A percentile compares a stretch with the other conserved stretches of the same genome.
These are phyloP conservation scores for Cladosporium sp. DNA, from an alignment of 2,329 filamentous ascomycete species.

Conservation along the genomic window DNA sequence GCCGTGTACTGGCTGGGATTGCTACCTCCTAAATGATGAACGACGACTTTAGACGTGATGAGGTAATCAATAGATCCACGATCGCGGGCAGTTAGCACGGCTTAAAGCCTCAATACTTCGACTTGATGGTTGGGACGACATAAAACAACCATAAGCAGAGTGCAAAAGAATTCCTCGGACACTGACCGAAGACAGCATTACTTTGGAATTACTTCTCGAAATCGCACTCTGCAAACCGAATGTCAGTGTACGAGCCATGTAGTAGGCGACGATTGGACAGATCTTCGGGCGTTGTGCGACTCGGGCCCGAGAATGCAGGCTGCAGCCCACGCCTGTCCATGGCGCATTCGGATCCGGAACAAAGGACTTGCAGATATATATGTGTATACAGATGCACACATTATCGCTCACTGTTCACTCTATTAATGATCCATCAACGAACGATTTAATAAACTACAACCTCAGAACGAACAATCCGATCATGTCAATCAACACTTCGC, in stretches of 20 bases:
- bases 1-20: background rate
- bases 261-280: background rate
- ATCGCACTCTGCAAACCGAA: background rate
- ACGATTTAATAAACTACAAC: background rate
- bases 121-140: background rate
- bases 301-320: background rate
- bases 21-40: background rate
- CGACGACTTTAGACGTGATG: background rate
- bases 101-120: background rate
- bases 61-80: background rate
- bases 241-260: background rate
- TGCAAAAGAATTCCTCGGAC: background rate
- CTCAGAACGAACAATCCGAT: background rate
- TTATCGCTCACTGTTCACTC: constrained; percentile 1
- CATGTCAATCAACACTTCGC: background rate
- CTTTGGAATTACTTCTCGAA: background rate
- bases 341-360: background rate
- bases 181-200: background rate
- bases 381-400: background rate
- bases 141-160: background rate
- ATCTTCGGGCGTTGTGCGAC: background rate
- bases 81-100: background rate
- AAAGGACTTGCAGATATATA: background rate
- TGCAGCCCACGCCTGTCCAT: background rate
- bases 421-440: background rate